Percentiles rank a stretch among this genome's conserved stretches.
Conservation (phyloP, 2,329 filamentous ascomycete species). For the Allantophomopsis lycopodina region DNA sequence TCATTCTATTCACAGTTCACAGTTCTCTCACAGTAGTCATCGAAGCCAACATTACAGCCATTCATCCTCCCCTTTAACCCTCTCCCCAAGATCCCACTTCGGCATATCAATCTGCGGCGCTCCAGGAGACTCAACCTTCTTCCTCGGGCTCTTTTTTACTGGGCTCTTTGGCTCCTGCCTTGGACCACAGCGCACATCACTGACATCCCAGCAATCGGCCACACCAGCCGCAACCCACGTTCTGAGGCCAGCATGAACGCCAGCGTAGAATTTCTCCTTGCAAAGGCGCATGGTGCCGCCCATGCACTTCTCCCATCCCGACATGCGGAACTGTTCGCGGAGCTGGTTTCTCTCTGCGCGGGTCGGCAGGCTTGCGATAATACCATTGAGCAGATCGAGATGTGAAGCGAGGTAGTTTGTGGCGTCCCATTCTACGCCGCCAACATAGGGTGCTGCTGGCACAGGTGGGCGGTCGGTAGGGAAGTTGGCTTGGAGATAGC, state of each 20-base stretch:
- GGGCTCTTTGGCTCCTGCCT: slow-evolving; percentile 27
- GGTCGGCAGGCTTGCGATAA: slow-evolving; percentile 69
- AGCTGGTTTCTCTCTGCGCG: slow-evolving; percentile 59
- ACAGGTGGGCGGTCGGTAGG: slow-evolving; percentile 79
- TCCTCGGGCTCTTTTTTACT: slow-evolving; percentile 31
- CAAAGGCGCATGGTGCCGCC: slow-evolving; percentile 74
- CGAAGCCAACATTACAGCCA: slow-evolving; percentile 2
- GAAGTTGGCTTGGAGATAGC: slow-evolving; percentile 61
- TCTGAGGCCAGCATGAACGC: slow-evolving; percentile 76
- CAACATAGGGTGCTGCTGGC: slow-evolving; percentile 88
- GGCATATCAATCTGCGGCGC: slow-evolving; percentile 49
- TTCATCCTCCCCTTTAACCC: not conserved
- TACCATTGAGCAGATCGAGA: slow-evolving; percentile 82
- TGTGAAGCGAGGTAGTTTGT: slow-evolving; percentile 93
- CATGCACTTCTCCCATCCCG: slow-evolving; percentile 85
- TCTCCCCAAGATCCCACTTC: slow-evolving; percentile 32
- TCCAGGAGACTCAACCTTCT: slow-evolving; percentile 27
- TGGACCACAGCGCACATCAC: slow-evolving; percentile 65
- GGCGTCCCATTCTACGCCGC: slow-evolving; percentile 96
- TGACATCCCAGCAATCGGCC: slow-evolving; percentile 80
- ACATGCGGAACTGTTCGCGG: slow-evolving; percentile 64
- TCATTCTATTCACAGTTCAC: too few relatives aligned
- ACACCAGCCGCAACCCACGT: slow-evolving; percentile 82
- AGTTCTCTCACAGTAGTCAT: not conserved
- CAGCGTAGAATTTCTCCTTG: slow-evolving; percentile 95